A percentile compares a stretch with the other conserved stretches of the same genome.
These are phyloP conservation scores for Nothomitra cinnamomea DNA, from an alignment of 2,329 filamentous ascomycete species.

Conservation along the genomic window DNA sequence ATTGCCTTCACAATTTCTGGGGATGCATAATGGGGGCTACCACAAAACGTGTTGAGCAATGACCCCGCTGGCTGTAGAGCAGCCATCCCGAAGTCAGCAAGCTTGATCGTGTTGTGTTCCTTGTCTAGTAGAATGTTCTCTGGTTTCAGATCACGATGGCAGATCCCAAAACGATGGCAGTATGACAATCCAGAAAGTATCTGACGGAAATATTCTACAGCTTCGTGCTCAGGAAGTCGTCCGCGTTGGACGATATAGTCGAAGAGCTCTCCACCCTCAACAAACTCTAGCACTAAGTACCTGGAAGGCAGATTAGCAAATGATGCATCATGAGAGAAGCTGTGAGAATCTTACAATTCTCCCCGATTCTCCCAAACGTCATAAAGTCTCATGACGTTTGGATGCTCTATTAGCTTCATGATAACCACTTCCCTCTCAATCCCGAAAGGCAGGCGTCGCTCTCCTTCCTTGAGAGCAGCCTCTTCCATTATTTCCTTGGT, in stretches of 20 bases:
- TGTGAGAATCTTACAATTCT: conserved; percentile 56
- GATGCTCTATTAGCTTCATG: conserved; percentile 90
- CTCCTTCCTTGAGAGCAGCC: conserved; percentile 38
- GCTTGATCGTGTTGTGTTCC: conserved; percentile 56
- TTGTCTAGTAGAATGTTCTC: conserved; percentile 85
- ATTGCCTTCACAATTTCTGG: conserved; percentile 71
- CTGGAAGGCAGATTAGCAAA: conserved; percentile 27
- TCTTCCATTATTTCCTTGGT: conserved; percentile 54
- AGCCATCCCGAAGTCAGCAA: conserved; percentile 97
- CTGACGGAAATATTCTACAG: conserved; percentile 76
- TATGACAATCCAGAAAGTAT: conserved; percentile 85
- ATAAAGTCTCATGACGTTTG: conserved; percentile 82
- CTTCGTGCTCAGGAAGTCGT: conserved; percentile 60
- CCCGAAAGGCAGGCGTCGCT: conserved; percentile 63
- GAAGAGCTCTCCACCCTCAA: conserved; percentile 72
- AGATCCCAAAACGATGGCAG: conserved; percentile 87
- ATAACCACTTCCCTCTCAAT: conserved; percentile 93
- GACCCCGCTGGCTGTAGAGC: conserved; percentile 69
- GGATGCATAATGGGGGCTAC: conserved; percentile 91
- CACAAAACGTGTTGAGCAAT: conserved; percentile 75
- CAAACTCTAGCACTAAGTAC: conserved; percentile 87
- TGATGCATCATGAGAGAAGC: conserved; percentile 5
- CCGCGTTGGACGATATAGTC: conserved; percentile 63
- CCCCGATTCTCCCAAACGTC: conserved; percentile 97
- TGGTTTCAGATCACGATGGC: conserved; percentile 88